Conservation (phyloP, 1,139 yeast genomes). For the Protomyces macrosporus region DNA sequence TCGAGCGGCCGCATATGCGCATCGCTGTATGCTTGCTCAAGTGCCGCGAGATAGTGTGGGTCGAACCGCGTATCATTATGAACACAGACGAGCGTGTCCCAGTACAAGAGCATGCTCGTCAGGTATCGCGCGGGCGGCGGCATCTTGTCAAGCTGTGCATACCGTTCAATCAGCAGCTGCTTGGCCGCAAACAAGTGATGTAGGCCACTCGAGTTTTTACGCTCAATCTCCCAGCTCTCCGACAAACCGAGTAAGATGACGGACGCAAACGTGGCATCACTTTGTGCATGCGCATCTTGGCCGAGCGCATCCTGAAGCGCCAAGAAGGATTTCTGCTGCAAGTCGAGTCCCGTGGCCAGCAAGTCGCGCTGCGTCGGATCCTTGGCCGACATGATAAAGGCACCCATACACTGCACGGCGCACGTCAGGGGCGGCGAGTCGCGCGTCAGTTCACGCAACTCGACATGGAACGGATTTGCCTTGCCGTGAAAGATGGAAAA, state of each 20-base stretch:
- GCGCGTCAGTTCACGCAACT: background rate
- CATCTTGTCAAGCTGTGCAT: background rate
- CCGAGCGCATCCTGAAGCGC: background rate
- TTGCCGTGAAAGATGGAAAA: background rate
- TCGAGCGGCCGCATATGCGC: background rate
- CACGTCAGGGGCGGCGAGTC: background rate
- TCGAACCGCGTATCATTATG: background rate
- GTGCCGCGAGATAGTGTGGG: background rate
- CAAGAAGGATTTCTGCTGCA: background rate
- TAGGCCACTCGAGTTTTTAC: background rate
- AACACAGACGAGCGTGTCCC: background rate
- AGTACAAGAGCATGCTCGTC: background rate
- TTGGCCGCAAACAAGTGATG: constrained; percentile 3
- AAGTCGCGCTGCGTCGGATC: background rate
- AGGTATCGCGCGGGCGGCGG: background rate
- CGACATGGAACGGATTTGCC: background rate
- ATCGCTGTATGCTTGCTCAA: background rate
- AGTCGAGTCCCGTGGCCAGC: background rate
- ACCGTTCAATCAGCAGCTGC: constrained; percentile 1
- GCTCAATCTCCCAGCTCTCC: background rate
- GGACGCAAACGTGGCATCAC: background rate
- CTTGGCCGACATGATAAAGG: background rate
- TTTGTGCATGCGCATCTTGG: background rate
- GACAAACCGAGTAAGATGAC: constrained; percentile 1
- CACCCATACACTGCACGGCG: background rate